Conservation (phyloP, 306 rosid genomes). For the Acmispon strigosus region DNA sequence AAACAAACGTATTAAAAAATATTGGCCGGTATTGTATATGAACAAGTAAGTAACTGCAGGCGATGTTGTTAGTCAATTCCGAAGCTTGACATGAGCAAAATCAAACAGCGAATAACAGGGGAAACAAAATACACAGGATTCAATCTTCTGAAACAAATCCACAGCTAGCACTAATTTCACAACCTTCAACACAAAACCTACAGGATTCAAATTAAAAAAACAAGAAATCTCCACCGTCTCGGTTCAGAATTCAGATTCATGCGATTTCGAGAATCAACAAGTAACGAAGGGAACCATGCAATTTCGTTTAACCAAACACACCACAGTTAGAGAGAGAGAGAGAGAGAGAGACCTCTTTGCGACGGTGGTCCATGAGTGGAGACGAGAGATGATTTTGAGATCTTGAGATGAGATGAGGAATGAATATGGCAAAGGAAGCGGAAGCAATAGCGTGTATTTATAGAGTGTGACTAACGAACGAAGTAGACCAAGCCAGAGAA, state of each 20-base stretch:
- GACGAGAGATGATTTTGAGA: slow-evolving; percentile 8
- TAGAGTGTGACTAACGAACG: neutral
- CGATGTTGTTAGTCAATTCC: neutral
- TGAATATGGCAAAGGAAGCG: neutral
- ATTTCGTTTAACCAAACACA: neutral
- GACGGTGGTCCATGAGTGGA: slow-evolving; percentile 62
- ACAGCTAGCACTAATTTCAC: no score
- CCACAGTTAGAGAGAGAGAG: neutral
- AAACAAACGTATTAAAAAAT: neutral
- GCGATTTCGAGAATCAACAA: neutral
- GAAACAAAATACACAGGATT: no score
- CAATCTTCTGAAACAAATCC: no score
- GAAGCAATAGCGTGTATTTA: neutral
- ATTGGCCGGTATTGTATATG: neutral
- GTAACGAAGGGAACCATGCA: neutral
- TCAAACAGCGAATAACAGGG: neutral
- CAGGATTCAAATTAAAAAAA: neutral
- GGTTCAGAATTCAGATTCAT: neutral
- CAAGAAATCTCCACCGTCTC: neutral
- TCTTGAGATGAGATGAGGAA: neutral
- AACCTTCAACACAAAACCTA: neutral
- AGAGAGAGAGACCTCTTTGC: slow-evolving; percentile 55
- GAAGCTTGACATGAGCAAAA: no score
- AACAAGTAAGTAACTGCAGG: no score
- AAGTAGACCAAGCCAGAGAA: neutral